These are phyloP conservation scores for Vigna nakashimae DNA, from an alignment of 306 rosid species.

Conservation along the genomic window DNA sequence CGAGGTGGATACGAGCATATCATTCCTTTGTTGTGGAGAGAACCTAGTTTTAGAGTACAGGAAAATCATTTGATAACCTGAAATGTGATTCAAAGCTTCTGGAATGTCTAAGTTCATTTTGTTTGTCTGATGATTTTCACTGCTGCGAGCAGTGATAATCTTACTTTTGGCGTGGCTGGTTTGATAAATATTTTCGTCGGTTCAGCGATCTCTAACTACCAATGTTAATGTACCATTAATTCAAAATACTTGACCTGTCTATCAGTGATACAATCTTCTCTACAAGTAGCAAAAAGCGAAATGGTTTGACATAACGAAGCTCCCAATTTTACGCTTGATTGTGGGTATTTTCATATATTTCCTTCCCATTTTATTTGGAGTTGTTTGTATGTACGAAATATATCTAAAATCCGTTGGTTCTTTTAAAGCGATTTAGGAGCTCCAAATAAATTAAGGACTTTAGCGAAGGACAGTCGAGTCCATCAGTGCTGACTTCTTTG, in stretches of 20 bases:
- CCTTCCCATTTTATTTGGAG: neutral
- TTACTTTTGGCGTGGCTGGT: constrained; percentile 14
- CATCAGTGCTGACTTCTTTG: neutral
- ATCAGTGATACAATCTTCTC: neutral
- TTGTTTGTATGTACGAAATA: neutral
- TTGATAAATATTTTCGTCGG: constrained; percentile 16
- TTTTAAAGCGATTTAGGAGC: neutral
- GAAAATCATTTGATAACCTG: neutral
- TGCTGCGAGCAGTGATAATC: too few relatives aligned
- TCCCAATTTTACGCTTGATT: neutral
- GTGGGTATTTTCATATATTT: neutral
- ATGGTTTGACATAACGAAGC: neutral
- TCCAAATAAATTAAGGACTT: neutral
- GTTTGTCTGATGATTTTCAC: constrained; percentile 1
- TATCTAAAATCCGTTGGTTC: neutral
- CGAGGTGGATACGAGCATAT: constrained; percentile 21
- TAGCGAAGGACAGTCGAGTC: neutral
- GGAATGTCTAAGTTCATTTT: constrained; percentile 24
- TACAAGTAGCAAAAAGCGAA: neutral
- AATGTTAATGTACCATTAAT: constrained; percentile 13
- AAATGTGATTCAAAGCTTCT: neutral
- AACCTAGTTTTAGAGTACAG: neutral
- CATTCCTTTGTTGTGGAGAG: constrained; percentile 20
- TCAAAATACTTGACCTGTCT: neutral
- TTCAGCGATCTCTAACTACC: neutral